phyloP scores from a whole-genome alignment of 805 yeast genomes.

The Maudiozyma barnettii region DNA sequence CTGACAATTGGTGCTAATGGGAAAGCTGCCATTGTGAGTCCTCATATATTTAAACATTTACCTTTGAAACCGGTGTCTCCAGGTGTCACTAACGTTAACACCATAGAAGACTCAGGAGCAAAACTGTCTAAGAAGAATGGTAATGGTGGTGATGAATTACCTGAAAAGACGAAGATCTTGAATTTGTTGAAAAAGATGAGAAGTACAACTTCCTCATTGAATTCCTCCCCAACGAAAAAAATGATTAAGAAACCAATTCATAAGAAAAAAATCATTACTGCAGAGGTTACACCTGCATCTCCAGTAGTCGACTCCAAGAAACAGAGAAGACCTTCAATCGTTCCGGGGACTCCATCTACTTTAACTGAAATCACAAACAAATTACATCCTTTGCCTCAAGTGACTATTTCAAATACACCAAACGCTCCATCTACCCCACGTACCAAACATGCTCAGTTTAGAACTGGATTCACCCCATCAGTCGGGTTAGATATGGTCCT shows the following conservation, averaged over 20 bases:
- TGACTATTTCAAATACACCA: conserved; percentile 2
- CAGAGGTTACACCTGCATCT: no score
- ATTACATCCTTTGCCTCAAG: conserved; percentile 2
- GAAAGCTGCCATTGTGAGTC: conserved; percentile 25
- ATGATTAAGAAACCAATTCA: background rate
- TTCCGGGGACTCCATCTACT: background rate
- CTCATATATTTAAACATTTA: conserved; percentile 2
- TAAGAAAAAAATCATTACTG: background rate
- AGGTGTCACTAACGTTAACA: background rate
- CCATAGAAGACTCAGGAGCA: background rate
- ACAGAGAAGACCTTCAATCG: background rate
- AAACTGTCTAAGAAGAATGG: background rate
- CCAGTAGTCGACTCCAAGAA: background rate
- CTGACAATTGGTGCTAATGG: conserved; percentile 26
- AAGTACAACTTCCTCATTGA: conserved; percentile 3
- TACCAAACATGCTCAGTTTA: conserved; percentile 2
- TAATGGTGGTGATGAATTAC: background rate
- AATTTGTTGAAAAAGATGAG: conserved; percentile 25
- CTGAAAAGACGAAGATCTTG: conserved; percentile 22
- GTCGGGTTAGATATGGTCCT: conserved; percentile 3
- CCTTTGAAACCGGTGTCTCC: background rate
- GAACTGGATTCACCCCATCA: conserved; percentile 10
- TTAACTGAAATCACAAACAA: background rate
- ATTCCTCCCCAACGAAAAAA: background rate
- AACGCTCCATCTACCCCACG: conserved; percentile 7